Evolutionary conservation across 108 stramenopile species (phyloP), one percentile per base, ranked within the genome.

Genomic region (Craspedostauros australis): DNA sequence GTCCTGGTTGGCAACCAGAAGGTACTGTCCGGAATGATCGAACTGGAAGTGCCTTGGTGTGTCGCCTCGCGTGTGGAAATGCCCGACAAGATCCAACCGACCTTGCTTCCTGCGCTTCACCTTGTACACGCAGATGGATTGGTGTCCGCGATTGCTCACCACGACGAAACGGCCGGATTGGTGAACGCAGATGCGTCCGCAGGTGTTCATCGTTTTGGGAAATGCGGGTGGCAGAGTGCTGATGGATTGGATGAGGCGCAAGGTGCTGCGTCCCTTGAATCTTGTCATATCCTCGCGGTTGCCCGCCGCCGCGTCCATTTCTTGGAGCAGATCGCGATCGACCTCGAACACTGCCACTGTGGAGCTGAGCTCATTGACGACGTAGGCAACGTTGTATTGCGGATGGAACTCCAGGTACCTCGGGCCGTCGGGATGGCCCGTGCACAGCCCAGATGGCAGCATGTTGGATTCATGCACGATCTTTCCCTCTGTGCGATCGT

Each of bases 31-130:
- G 21, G 74, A 78, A 28, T 79, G 60, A 55, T 96, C 95, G 58
- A 94, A 96, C 38, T 96, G 85, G 60, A 91, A 96, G 70, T 96
- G 95, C 6, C 95, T 75, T 5, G 95, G 95, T 33, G 93, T 94
- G 52, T 87, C 83, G 16, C 95, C 95, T 5, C 88, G 78, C 12
- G 95, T 96, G 77, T 96, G 95, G 65, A 82, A 92, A 70, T 85
- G 92, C 40, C 88, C 86, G 4, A 93, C 90, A 28, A 73, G 59
- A 23, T 54, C 32, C 7, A 96, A 75, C 44, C 80, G 72, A 9
- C 95, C 95, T 34, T 49, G 71, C 42, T 82, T 88, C 56, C 75
- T 76, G 22, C 58, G 54, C 20, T 82, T 76, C 41, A 94, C 86
- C 21, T 73, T 63, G 55, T 91, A 94, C 3, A 94, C 83, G 21